Evolutionary conservation across 2,329 filamentous ascomycete genomes (phyloP).

Genomic region (Talaromyces rugulosus): DNA sequence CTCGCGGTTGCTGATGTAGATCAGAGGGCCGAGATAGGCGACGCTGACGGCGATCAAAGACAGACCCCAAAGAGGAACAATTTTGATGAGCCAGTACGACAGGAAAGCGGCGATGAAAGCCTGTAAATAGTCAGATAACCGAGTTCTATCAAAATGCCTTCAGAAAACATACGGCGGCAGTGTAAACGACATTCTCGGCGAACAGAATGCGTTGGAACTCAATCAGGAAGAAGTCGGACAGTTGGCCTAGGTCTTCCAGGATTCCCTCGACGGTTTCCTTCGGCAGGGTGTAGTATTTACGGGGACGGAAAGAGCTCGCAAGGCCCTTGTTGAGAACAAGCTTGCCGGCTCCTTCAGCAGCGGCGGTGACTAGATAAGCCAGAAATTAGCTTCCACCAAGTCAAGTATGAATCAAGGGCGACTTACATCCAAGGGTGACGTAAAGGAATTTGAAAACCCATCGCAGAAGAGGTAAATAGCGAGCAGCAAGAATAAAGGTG

Average conservation of each 20-base stretch:
- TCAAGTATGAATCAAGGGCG: background rate
- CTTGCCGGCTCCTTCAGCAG: slow-evolving; percentile 55
- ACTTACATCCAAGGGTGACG: slow-evolving; percentile 55
- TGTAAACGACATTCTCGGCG: slow-evolving; percentile 61
- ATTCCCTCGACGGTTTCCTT: slow-evolving; percentile 60
- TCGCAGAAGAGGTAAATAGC: slow-evolving; percentile 60
- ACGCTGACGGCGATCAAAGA: slow-evolving; percentile 53
- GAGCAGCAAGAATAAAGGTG: slow-evolving; percentile 58
- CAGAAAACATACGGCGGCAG: slow-evolving; percentile 50
- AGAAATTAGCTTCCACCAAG: slow-evolving; percentile 3
- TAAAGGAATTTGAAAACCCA: slow-evolving; percentile 60
- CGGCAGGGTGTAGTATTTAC: slow-evolving; percentile 62
- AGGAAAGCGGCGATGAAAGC: slow-evolving; percentile 56
- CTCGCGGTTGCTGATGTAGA: slow-evolving; percentile 64
- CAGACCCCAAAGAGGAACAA: slow-evolving; percentile 62
- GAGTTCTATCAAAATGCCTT: slow-evolving; percentile 9
- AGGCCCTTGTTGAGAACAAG: slow-evolving; percentile 55
- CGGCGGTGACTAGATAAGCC: slow-evolving; percentile 46
- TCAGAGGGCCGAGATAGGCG: slow-evolving; percentile 56
- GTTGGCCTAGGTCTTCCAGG: slow-evolving; percentile 59
- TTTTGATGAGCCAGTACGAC: slow-evolving; percentile 63
- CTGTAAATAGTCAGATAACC: slow-evolving; percentile 29
- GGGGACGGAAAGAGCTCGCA: slow-evolving; percentile 58
- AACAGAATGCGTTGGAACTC: slow-evolving; percentile 64
- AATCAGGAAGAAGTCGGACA: slow-evolving; percentile 65